These are phyloP conservation scores for Rhizopus arrhizus DNA, from an alignment of 371 early-diverging fungal genomes.

Conservation along the genomic window DNA sequence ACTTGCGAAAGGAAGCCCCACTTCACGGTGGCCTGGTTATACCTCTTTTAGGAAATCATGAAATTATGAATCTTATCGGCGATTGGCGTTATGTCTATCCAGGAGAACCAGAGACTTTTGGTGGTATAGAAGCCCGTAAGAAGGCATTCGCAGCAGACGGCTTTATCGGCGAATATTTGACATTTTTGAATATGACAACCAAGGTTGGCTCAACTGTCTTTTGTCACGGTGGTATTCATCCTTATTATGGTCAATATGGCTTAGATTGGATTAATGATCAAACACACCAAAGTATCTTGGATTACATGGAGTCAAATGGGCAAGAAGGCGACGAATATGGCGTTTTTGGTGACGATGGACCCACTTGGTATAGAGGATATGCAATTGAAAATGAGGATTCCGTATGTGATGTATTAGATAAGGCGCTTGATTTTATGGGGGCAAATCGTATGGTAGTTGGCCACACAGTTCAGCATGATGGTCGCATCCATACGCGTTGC, in stretches of 20 bases:
- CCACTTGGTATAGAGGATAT: slow-evolving; percentile 71
- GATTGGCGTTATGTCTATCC: slow-evolving; percentile 75
- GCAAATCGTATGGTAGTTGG: slow-evolving; percentile 80
- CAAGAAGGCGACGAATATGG: slow-evolving; percentile 36
- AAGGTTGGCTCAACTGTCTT: slow-evolving; percentile 69
- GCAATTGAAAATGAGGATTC: slow-evolving; percentile 56
- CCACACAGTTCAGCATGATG: slow-evolving; percentile 72
- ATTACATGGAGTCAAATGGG: slow-evolving; percentile 31
- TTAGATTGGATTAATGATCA: slow-evolving; percentile 60
- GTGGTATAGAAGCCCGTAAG: slow-evolving; percentile 53
- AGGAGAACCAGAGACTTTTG: slow-evolving; percentile 69
- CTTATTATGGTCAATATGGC: slow-evolving; percentile 52
- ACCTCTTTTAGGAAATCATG: slow-evolving; percentile 67
- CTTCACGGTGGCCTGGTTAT: slow-evolving; percentile 63
- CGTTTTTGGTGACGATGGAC: slow-evolving; percentile 51
- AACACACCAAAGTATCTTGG: slow-evolving; percentile 43
- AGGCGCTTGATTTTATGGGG: slow-evolving; percentile 53
- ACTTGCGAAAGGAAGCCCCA: slow-evolving; percentile 62
- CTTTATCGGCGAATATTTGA: slow-evolving; percentile 67
- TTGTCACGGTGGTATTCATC: slow-evolving; percentile 74
- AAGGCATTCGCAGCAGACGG: slow-evolving; percentile 64
- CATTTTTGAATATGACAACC: slow-evolving; percentile 58
- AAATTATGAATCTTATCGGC: slow-evolving; percentile 74
- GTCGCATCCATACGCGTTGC: slow-evolving; percentile 67
- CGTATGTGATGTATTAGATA: slow-evolving; percentile 54